Percentiles rank a stretch among this genome's conserved stretches.
Evolutionary conservation across 2,329 filamentous ascomycete genomes (phyloP).

Genomic region (Pyricularia pennisetigena): DNA sequence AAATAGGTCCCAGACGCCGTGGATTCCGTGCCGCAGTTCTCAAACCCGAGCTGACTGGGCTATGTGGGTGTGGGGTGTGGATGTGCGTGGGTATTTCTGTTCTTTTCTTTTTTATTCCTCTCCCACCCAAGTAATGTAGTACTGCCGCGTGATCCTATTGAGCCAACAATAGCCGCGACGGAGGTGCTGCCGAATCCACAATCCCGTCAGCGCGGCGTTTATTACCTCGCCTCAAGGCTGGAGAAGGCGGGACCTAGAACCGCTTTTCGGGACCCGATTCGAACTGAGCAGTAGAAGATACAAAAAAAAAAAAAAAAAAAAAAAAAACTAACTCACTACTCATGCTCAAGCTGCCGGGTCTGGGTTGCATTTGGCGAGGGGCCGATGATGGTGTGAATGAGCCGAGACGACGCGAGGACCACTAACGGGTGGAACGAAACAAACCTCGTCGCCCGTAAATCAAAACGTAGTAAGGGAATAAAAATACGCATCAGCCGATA

Average conservation of each 20-base stretch:
- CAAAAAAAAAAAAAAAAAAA: too few species aligned
- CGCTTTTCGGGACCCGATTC: background rate
- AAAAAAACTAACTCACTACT: too few species aligned
- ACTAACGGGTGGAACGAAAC: background rate
- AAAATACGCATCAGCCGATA: background rate
- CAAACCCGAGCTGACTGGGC: background rate
- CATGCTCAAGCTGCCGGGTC: background rate
- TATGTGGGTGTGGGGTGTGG: background rate
- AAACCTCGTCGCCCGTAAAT: background rate
- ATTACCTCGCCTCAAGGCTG: background rate
- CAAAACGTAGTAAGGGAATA: too few species aligned
- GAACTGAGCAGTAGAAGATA: too few species aligned
- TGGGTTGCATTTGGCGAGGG: background rate
- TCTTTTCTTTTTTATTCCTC: background rate
- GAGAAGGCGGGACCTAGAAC: background rate
- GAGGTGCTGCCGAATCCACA: background rate
- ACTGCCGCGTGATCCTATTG: background rate
- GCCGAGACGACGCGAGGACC: background rate
- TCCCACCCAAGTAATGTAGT: background rate
- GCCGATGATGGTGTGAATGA: background rate
- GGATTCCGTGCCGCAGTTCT: background rate
- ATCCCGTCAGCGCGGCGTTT: background rate
- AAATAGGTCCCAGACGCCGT: background rate
- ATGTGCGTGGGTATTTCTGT: background rate
- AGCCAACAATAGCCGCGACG: background rate